These are phyloP conservation scores for Nannochloris sp. DNA, from an alignment of 139 green algal species.

Conservation along the genomic window DNA sequence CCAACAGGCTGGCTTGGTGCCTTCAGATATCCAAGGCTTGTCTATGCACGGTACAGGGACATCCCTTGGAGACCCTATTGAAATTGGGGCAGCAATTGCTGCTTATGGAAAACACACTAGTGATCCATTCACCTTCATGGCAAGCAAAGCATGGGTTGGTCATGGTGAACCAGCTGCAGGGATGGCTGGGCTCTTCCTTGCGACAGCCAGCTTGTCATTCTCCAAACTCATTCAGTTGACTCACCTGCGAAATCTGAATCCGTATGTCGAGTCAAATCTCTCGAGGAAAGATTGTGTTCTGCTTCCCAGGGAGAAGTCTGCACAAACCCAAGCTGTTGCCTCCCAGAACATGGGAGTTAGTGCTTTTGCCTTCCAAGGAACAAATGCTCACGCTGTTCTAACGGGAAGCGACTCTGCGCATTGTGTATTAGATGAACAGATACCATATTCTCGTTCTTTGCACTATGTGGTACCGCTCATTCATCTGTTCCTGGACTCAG, in stretches of 20 bases:
- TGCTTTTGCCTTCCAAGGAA: conserved; percentile 38
- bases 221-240: conserved; percentile 21
- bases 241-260: conserved; percentile 53
- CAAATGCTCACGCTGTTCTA: conserved; percentile 33
- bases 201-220: neutral
- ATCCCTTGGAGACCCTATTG: conserved; percentile 62
- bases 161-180: conserved; percentile 76
- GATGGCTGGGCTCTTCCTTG: conserved; percentile 55
- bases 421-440: too few relatives aligned
- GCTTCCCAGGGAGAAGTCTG: conserved; percentile 17
- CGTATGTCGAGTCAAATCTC: conserved; percentile 36
- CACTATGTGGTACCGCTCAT: conserved; percentile 17
- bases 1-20: neutral
- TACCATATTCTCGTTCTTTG: too few relatives aligned
- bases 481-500: conserved; percentile 8
- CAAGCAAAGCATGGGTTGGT: conserved; percentile 69
- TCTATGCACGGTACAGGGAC: conserved; percentile 68
- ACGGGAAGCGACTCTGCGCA: conserved; percentile 4
- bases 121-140: conserved; percentile 27
- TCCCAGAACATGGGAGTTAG: conserved; percentile 13
- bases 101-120: conserved; percentile 5
- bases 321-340: neutral
- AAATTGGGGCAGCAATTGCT: conserved; percentile 42
- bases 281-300: conserved; percentile 22
- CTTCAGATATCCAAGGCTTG: conserved; percentile 9